Evolutionary conservation across 352 stramenopile genomes (phyloP), one percentile per base, ranked within the genome.

Genomic region (Phytophthora sojae): DNA sequence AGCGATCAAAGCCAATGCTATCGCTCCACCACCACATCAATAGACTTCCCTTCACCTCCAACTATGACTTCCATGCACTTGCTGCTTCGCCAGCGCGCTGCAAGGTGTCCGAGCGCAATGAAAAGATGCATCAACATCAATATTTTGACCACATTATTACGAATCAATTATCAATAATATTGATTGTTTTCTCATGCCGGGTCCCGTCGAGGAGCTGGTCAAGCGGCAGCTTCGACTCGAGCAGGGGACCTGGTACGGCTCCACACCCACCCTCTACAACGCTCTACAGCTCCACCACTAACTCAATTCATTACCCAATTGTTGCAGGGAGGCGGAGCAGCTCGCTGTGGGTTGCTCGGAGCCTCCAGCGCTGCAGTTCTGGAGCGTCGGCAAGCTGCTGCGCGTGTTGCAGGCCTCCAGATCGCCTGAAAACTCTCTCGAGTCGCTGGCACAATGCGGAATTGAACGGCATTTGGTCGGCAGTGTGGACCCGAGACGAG

Each of bases 361-460:
- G 1, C 7, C 45, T 19, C 29, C 6, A 30, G 3, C 6, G 52
- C 55, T 79, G 14, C 32, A 71, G 1, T 59, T 79, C 21, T 79
- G 63, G 70, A 74, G 58, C 29, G 23, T 81, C 51, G 66, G 70
- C 21, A 81, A 74, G 49, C 37, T 81, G 9, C 6, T 81, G 45
- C 70, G 66, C n/a, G 50, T 74, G 14, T 4, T 81, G 7, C 47
- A 73, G 29, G 45, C 35, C 12, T 73, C 61, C 4, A 52, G 49
- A 45, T n/a, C 53, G 12, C 37, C 49, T 26, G 12, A 17, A 30
- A 26, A 69, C 11, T 29, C 61, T 45, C 17, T 56, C 2, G 52
- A 67, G 52, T 35, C 25, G 29, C 45, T 81, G 15, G 14, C 19
- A 9, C 19, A 69, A 14, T 42, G 61, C 50, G 71, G 64, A 56